These are phyloP conservation scores for Pholiota adiposa DNA, from an alignment of 1,284 basidiomycete species.

Conservation along the genomic window DNA sequence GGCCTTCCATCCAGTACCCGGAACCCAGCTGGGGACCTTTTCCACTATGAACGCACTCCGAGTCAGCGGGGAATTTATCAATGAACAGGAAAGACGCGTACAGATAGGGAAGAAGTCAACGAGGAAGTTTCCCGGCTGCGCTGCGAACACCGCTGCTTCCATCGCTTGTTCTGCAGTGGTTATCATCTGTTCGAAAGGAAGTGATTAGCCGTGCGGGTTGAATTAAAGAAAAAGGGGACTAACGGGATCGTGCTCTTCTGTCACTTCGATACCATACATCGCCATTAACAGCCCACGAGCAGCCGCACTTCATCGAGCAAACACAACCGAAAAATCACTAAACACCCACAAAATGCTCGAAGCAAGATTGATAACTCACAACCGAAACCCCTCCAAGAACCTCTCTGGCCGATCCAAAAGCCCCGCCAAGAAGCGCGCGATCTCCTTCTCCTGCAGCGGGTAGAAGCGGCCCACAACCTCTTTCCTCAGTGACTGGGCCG, in stretches of 20 bases:
- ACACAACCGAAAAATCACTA: not conserved
- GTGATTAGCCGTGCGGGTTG: not conserved
- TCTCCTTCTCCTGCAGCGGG: constrained; percentile 27
- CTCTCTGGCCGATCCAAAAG: constrained; percentile 24
- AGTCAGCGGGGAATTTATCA: not conserved
- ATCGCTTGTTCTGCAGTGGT: constrained; percentile 25
- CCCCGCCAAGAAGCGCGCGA: constrained; percentile 23
- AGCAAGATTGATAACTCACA: constrained; percentile 18
- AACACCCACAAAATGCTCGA: not conserved
- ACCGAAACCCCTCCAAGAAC: constrained; percentile 26
- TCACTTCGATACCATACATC: constrained; percentile 25
- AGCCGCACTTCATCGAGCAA: constrained; percentile 14
- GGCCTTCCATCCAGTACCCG: constrained; percentile 24
- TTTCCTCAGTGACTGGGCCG: constrained; percentile 22
- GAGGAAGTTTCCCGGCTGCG: constrained; percentile 21
- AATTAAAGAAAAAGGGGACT: not conserved
- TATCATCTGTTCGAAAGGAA: constrained; percentile 20
- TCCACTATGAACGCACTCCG: constrained; percentile 9
- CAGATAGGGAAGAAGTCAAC: constrained; percentile 18
- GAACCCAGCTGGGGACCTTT: constrained; percentile 22
- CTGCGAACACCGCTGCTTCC: constrained; percentile 18
- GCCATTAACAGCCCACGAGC: constrained; percentile 20
- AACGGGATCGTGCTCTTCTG: constrained; percentile 21
- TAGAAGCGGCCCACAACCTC: constrained; percentile 25
- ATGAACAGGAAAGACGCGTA: not conserved